Evolutionary conservation across 2,329 filamentous ascomycete species (phyloP), one percentile per base, ranked within the genome.

Genomic region (Emericellopsis cladophorae): DNA sequence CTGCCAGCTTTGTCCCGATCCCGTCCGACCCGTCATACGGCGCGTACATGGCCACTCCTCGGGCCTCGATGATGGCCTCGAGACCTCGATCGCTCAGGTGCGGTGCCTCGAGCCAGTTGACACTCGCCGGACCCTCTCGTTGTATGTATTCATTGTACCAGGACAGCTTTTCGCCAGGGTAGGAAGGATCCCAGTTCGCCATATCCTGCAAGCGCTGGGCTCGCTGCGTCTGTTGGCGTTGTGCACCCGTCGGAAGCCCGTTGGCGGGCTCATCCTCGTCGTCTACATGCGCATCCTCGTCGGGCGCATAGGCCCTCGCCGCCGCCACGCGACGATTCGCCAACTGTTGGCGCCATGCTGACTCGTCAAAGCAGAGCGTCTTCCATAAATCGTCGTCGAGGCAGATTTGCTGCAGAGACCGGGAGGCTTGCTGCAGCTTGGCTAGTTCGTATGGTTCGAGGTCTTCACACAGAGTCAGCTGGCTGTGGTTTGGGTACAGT

Each of bases 141-240:
- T 89, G 85, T 46, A 93, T 81, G 54, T 88, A 95, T 58, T 95
- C 89, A 42, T 84, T 74, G 57, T 94, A 95, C 82, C 87, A 95
- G 38, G 84, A 78, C 16, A 89, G 69, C 33, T 67, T 67, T 60
- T 95, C 88, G 5, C 61, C 65, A 0, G 79, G 74, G 47, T 82
- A 87, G 0, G 76, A 76, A 1, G 85, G 85, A 49, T 95, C 86
- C 88, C 88, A 95, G 49, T 86, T 86, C 5, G 80, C 79, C 53
- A 84, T 66, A 43, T 85, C 72, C 39, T 78, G 72, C 2, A 54
- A 42, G 24, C 49, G 48, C 23, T 49, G 52, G 33, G 51, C 41
- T 23, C 22, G 26, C 21, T 8, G 16, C 14, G 11, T 40, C 22
- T 21, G 14, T 15, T 9, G 36, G 5, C 9, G 36, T 18, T 21